Evolutionary conservation across 106 monocot species (phyloP).

Genomic region (Apostasia shenzhenica): DNA sequence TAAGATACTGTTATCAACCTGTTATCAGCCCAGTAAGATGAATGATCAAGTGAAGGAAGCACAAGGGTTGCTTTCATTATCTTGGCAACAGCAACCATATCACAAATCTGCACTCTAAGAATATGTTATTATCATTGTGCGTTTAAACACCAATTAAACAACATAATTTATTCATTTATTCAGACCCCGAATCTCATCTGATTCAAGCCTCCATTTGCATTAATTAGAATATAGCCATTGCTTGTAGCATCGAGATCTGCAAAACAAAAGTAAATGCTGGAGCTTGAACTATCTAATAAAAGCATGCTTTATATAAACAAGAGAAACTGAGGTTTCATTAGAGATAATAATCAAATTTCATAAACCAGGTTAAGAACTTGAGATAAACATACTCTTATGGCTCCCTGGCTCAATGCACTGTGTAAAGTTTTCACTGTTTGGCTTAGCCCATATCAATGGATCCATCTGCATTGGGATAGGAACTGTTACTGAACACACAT

Average conservation of each 20-base stretch:
- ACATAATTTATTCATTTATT: constrained; percentile 1
- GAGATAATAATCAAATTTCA: not conserved
- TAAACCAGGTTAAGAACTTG: not conserved
- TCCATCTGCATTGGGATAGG: constrained; percentile 25
- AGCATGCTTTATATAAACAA: not conserved
- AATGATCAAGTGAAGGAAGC: constrained; percentile 93
- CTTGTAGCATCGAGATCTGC: constrained; percentile 66
- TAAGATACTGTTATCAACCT: constrained; percentile 32
- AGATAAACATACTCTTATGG: constrained; percentile 56
- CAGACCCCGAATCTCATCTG: constrained; percentile 99
- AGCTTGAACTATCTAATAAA: not conserved
- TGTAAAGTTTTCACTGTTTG: constrained; percentile 59
- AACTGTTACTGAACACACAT: not conserved
- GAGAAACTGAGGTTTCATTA: not conserved
- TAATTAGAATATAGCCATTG: constrained; percentile 88
- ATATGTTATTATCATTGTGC: not conserved
- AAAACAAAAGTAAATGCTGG: not conserved
- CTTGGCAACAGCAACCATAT: constrained; percentile 99
- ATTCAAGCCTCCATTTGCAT: constrained; percentile 99
- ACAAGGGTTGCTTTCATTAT: constrained; percentile 89
- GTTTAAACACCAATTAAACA: too few relatives aligned
- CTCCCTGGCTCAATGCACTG: constrained; percentile 55
- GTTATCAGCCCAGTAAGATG: constrained; percentile 92
- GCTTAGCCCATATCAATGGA: constrained; percentile 82
- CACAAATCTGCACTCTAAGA: constrained; percentile 87